Base-by-base conservation (phyloP, 371 early-diverging fungal species). In the Rhizopus microsporus region DNA sequence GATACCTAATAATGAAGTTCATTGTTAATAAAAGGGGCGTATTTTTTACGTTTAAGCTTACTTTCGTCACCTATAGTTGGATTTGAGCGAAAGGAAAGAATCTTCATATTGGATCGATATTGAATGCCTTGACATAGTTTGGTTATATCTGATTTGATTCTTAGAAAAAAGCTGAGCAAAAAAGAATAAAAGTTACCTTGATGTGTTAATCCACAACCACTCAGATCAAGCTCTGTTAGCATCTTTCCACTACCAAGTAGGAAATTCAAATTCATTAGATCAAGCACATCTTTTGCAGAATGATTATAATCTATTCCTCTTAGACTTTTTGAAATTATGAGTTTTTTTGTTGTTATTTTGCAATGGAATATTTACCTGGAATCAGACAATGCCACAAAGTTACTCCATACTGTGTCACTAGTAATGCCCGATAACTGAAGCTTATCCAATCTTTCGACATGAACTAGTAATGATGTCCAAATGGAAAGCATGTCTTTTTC, bases 1-100 rank as follows among this genome's bases (percentile, higher is more conserved):
- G 0, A 64, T 30, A 17, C 55, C 63, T 63, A 43, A 40, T 33
- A 32, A 5, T 9, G 3, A 15, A 9, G 13, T 52, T 30, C 48
- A 49, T 49, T 40, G 38, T 47, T 51, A 31, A 39, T 13, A 37
- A 13, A 32, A 10, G 31, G 4, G 17, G 16, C 1, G 38, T 30
- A 29, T 35, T 1, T 12, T 7, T 5, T 3, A 39, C n/a, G 33
- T 42, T 29, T 43, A 12, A 5, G 15, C 23, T 54, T 61, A 58
- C 67, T 59, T 47, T 46, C 30, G 42, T 62, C 67, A 10, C 67
- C 62, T 38, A 67, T 54, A 15, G 30, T 13, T 23, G 62, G 55
- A 29, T 66, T 66, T 2, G 52, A 58, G 31, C 51, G 33, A 8
- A 66, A 39, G 12, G 23, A 50, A 3, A 66, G 32, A 35, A 32